Evolutionary conservation across 1,284 basidiomycete genomes (phyloP).

Genomic region (Mycosarcoma mackinlayi): DNA sequence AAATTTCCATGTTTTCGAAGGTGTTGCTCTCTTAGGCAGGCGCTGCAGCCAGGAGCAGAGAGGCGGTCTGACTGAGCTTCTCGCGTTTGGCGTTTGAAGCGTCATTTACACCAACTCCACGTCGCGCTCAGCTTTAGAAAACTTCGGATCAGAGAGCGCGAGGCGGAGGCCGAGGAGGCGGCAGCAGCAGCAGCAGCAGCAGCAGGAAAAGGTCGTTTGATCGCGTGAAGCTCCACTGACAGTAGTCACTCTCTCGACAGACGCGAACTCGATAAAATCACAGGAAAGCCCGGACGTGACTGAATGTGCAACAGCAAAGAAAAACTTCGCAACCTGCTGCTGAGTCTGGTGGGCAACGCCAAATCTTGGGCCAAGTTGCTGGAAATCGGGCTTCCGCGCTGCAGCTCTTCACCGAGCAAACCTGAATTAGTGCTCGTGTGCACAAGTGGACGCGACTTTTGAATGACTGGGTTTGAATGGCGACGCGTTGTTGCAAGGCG

Average conservation of each 20-base stretch:
- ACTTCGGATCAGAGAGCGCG: background rate
- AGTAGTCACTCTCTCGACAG: no score
- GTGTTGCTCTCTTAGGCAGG: slow-evolving; percentile 28
- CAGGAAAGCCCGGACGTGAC: background rate
- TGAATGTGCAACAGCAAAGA: background rate
- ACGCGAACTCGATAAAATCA: slow-evolving; percentile 1
- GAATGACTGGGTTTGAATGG: background rate
- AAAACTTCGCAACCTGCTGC: background rate
- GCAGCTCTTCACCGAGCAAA: slow-evolving; percentile 17
- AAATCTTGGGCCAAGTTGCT: background rate
- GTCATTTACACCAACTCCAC: slow-evolving; percentile 34
- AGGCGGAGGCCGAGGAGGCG: no score
- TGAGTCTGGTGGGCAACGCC: background rate
- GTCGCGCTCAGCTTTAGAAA: slow-evolving; percentile 13
- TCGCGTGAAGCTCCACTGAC: background rate
- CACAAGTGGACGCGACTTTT: slow-evolving; percentile 14
- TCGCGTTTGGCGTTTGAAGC: slow-evolving; percentile 17
- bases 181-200: no score
- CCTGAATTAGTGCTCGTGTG: no score
- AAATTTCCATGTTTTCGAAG: slow-evolving; percentile 21
- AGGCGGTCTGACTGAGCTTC: slow-evolving; percentile 17
- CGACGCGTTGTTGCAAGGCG: slow-evolving; percentile 6
- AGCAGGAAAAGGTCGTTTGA: background rate
- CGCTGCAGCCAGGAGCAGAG: background rate
- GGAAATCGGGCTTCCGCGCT: background rate